These are phyloP conservation scores for Epichloe glyceriae DNA, from an alignment of 2,329 filamentous ascomycete species.

Conservation along the genomic window DNA sequence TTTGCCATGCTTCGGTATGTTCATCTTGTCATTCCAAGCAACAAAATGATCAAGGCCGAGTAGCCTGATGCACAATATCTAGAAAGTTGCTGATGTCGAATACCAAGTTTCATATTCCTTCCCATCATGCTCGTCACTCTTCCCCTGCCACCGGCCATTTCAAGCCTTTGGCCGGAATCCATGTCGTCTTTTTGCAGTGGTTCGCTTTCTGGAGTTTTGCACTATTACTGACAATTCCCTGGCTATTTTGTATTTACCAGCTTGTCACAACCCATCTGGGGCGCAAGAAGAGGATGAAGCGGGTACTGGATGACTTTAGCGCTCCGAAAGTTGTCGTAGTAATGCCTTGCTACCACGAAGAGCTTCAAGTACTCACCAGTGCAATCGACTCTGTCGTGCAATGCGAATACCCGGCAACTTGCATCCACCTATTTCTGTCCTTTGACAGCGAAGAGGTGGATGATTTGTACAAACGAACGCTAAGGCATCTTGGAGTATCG, in stretches of 20 bases:
- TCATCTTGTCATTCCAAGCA: not conserved
- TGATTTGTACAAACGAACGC: slow-evolving; percentile 76
- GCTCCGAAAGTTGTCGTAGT: slow-evolving; percentile 92
- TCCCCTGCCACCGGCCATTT: slow-evolving; percentile 62
- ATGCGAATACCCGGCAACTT: slow-evolving; percentile 84
- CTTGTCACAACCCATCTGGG: slow-evolving; percentile 80
- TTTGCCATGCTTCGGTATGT: slow-evolving; percentile 66
- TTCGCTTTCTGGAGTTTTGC: slow-evolving; percentile 94
- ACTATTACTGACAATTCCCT: slow-evolving; percentile 71
- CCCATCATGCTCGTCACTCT: slow-evolving; percentile 91
- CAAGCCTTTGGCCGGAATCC: slow-evolving; percentile 53
- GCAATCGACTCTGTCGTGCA: slow-evolving; percentile 87
- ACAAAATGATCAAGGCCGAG: not conserved
- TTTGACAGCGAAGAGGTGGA: slow-evolving; percentile 88
- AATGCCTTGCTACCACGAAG: slow-evolving; percentile 94
- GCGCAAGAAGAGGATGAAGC: slow-evolving; percentile 67
- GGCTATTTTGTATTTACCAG: slow-evolving; percentile 87
- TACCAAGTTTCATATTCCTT: slow-evolving; percentile 62
- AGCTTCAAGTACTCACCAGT: slow-evolving; percentile 68
- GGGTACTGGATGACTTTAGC: slow-evolving; percentile 68
- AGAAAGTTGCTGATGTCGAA: not conserved
- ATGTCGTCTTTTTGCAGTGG: slow-evolving; percentile 70
- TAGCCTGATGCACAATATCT: not conserved
- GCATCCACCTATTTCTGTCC: slow-evolving; percentile 88
- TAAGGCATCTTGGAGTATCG: slow-evolving; percentile 73